Conservation (phyloP, 768 basidiomycete genomes). For the Polyporus arcularius region DNA sequence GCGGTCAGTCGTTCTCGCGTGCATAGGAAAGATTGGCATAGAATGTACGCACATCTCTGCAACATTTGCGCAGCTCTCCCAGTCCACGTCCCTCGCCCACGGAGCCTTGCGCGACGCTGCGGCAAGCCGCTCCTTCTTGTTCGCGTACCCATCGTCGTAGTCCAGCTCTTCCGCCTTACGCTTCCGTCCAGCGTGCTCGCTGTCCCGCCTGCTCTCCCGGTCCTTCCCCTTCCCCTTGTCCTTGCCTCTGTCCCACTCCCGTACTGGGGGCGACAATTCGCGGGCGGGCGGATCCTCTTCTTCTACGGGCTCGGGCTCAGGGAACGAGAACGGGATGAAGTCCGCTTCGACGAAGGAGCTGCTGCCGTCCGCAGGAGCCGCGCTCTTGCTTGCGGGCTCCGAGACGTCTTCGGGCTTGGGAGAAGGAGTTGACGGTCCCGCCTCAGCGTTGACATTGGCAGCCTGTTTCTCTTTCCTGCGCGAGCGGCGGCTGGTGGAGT, state of each 20-base stretch:
- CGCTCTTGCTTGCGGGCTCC: background rate
- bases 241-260: conserved; percentile 31
- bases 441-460: conserved; percentile 7
- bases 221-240: conserved; percentile 12
- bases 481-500: conserved; percentile 9
- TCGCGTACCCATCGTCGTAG: conserved; percentile 50
- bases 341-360: conserved; percentile 27
- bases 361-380: background rate
- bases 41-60: conserved; percentile 71
- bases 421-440: conserved; percentile 3
- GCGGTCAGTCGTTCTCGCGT: background rate
- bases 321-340: conserved; percentile 33
- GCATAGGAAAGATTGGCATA: background rate
- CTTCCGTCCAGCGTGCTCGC: conserved; percentile 37
- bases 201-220: conserved; percentile 3
- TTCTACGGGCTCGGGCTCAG: conserved; percentile 20
- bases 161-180: conserved; percentile 51
- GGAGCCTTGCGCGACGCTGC: conserved; percentile 54
- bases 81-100: conserved; percentile 73
- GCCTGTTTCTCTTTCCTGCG: conserved; percentile 17
- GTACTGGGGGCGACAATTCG: conserved; percentile 14
- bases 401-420: background rate
- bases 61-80: conserved; percentile 74
- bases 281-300: conserved; percentile 15
- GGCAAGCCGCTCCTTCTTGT: conserved; percentile 53